A percentile compares a stretch with the other conserved stretches of the same genome.
These are phyloP conservation scores for Pyricularia grisea DNA, from an alignment of 2,329 filamentous ascomycete genomes.

Conservation along the genomic window DNA sequence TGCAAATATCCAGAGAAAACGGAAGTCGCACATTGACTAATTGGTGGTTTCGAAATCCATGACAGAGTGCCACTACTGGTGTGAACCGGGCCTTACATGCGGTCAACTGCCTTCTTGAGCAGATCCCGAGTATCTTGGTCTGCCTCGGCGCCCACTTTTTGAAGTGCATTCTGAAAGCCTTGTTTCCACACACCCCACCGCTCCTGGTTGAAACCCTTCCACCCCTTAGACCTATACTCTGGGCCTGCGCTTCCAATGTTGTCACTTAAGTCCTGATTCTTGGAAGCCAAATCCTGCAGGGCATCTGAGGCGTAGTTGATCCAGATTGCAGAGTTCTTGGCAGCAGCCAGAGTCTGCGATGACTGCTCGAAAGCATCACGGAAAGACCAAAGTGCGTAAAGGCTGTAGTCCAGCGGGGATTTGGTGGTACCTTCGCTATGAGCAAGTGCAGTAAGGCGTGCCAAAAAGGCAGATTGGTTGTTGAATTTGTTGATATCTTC, in stretches of 20 bases:
- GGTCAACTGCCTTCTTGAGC: neutral
- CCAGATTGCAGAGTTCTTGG: conserved; percentile 16
- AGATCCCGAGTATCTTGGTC: neutral
- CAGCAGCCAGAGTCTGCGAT: conserved; percentile 6
- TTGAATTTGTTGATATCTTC: conserved; percentile 8
- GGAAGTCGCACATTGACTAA: too few relatives aligned
- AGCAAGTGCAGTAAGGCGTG: conserved; percentile 15
- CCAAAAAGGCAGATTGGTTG: conserved; percentile 16
- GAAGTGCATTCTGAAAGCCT: conserved; percentile 10
- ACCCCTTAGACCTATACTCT: conserved; percentile 13
- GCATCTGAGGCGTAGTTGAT: conserved; percentile 10
- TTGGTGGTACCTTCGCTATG: neutral
- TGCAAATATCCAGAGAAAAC: neutral
- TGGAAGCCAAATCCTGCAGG: conserved; percentile 10
- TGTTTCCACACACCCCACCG: conserved; percentile 16
- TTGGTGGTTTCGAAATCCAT: too few relatives aligned
- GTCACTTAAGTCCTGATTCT: conserved; percentile 7
- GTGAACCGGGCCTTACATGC: neutral
- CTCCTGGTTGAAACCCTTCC: conserved; percentile 18
- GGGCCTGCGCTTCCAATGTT: conserved; percentile 11
- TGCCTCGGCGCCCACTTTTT: neutral
- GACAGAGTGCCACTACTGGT: too few relatives aligned
- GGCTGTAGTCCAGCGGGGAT: conserved; percentile 16
- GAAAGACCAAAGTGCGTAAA: conserved; percentile 19
- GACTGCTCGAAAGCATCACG: conserved; percentile 17